phyloP scores from a whole-genome alignment of 1,284 basidiomycete genomes.

The Puccinia coronata region DNA sequence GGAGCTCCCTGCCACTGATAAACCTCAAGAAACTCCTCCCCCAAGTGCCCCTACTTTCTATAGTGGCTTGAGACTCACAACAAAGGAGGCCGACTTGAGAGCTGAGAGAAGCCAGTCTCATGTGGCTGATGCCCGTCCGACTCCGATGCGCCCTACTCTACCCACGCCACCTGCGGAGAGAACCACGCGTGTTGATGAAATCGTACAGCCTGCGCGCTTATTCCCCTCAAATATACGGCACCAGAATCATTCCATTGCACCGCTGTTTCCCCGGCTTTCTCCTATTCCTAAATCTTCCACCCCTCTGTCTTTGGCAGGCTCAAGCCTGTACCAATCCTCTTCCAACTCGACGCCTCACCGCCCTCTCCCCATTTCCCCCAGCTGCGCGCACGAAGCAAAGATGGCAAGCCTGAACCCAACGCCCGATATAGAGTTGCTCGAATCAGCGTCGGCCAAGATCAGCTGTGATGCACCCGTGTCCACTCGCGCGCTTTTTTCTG shows the following conservation, averaged over 20 bases:
- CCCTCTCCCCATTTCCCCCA: conserved; percentile 20
- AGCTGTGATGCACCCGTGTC: neutral
- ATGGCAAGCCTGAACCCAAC: neutral
- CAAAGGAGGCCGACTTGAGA: neutral
- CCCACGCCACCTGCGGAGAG: neutral
- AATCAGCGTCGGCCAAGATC: neutral
- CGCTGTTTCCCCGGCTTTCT: neutral
- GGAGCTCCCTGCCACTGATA: neutral
- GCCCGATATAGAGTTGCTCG: neutral
- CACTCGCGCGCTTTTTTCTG: neutral
- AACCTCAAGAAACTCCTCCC: neutral
- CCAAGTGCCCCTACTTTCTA: neutral
- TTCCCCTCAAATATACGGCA: neutral
- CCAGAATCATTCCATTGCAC: neutral
- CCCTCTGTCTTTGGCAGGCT: neutral
- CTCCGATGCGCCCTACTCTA: neutral
- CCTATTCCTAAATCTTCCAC: conserved; percentile 20
- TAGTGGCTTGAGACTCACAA: neutral
- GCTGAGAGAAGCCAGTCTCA: neutral
- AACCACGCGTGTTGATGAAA: neutral
- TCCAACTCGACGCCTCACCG: neutral
- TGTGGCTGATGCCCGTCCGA: neutral
- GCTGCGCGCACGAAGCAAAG: neutral
- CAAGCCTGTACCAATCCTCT: neutral
- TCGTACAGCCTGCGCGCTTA: neutral